Base-by-base conservation (phyloP, 352 stramenopile genomes). In the Globisporangium solare region DNA sequence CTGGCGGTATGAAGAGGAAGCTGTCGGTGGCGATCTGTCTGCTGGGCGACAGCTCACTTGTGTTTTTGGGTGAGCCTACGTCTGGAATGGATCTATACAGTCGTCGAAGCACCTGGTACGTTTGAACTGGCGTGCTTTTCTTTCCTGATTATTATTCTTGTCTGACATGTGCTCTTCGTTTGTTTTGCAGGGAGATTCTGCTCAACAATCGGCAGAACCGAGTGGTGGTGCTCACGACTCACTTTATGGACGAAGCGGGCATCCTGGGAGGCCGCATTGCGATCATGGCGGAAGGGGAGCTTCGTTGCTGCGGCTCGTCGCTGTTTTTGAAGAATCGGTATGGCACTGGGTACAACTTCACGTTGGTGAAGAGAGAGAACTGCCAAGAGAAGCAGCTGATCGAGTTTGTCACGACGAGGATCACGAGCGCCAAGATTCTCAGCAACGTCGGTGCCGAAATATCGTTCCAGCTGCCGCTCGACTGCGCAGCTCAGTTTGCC, bases 1-100 rank as follows among this genome's bases (percentile, higher is more conserved):
- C 85, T 18, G 95, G 95, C 21, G 95, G 95, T 15, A 80, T 95
- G 86, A 99, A 99, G 70, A 82, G 97, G 46, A 99, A 99, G 63
- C 69, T 99, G 7, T 95, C 70, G 56, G 78, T 99, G 32, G 96
- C 92, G 12, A 92, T 99, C 35, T 92, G 94, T 2, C 93, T 99
- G 56, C 92, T 98, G 57, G 97, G 97, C 20, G 90, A 97, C 60
- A 88, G 77, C 56, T 93, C 95, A 13, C 46, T 92, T 21, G 70
- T 89, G 31, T 83, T 92, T 15, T 67, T 95, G 31, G 83, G 96
- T 53, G 86, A 98, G 52, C 92, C 92, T 4, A 98, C 89, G 15
- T 75, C 39, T 51, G 92, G 93, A 6, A 97, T 98, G 89, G 95
- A 98, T 60, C 90, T 92, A 18, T 97, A 95, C 63, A 83, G 64